Percentiles rank a stretch among this genome's conserved stretches.
These are phyloP conservation scores for Sonneratia caseolaris DNA, from an alignment of 345 rosid species.

Conservation along the genomic window DNA sequence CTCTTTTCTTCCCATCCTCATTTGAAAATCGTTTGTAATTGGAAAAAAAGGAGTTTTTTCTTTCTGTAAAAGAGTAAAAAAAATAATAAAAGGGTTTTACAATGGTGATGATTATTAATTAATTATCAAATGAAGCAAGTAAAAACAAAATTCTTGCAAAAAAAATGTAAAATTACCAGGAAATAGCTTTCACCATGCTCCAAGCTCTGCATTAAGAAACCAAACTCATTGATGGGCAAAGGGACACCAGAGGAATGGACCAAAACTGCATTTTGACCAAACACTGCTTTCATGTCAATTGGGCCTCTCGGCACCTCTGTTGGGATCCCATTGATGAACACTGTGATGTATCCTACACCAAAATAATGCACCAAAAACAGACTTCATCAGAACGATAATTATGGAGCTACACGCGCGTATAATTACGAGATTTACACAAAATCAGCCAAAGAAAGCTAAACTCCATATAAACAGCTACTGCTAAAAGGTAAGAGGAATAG, in stretches of 20 bases:
- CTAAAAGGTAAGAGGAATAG: too few relatives aligned
- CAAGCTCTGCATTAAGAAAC: conserved; percentile 60
- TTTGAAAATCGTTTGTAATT: too few relatives aligned
- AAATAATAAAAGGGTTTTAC: not conserved
- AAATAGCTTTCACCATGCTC: conserved; percentile 92
- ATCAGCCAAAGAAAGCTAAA: too few relatives aligned
- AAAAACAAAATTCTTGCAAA: not conserved
- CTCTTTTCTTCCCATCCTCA: too few relatives aligned
- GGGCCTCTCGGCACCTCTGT: conserved; percentile 76
- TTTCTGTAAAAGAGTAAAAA: not conserved
- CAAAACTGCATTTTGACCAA: conserved; percentile 62
- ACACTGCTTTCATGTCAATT: conserved; percentile 62
- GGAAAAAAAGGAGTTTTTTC: not conserved
- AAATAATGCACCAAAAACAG: not conserved
- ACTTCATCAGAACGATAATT: not conserved
- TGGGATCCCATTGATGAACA: conserved; percentile 72
- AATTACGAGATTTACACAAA: too few relatives aligned
- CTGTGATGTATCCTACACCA: conserved; percentile 51
- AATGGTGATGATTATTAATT: not conserved
- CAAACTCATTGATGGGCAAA: conserved; percentile 66
- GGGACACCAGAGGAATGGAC: conserved; percentile 76
- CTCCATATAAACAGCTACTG: too few relatives aligned
- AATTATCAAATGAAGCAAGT: not conserved
- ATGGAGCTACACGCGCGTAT: too few relatives aligned
- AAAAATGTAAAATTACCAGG: conserved; percentile 48